These are phyloP conservation scores for Coelastrella sp. DNA, from an alignment of 139 green algal species.

Conservation along the genomic window DNA sequence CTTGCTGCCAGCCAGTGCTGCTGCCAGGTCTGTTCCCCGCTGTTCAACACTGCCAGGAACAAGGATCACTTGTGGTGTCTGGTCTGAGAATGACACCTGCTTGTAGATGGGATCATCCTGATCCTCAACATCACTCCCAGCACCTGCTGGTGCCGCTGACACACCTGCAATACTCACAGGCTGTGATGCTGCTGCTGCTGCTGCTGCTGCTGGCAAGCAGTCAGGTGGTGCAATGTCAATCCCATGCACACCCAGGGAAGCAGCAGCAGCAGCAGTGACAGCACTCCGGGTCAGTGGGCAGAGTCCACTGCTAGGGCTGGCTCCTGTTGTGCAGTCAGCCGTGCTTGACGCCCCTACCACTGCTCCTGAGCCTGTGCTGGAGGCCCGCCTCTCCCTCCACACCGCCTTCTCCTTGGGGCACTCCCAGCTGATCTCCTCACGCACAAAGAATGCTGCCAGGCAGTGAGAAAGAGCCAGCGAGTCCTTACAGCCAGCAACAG, in stretches of 20 bases:
- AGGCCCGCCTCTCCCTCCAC: conserved; percentile 6
- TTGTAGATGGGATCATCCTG: conserved; percentile 17
- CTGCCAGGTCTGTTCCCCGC: conserved; percentile 58
- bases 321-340: not conserved
- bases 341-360: not conserved
- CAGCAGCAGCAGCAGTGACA: conserved; percentile 23
- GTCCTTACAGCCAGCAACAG: not conserved
- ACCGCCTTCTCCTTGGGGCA: conserved; percentile 59
- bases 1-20: conserved; percentile 51
- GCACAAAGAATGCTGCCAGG: conserved; percentile 65
- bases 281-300: not conserved
- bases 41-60: conserved; percentile 71
- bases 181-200: not conserved
- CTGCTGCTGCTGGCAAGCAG: conserved; percentile 4
- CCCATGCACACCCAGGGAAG: not conserved
- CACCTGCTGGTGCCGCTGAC: not conserved
- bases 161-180: too few relatives aligned
- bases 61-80: conserved; percentile 45
- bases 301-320: not conserved
- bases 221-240: not conserved
- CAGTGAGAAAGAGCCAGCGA: conserved; percentile 33
- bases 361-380: not conserved
- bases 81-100: conserved; percentile 41
- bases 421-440: conserved; percentile 63
- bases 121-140: not conserved